Base-by-base conservation (phyloP, 179 eudicot species). In the Pouteria campechiana region DNA sequence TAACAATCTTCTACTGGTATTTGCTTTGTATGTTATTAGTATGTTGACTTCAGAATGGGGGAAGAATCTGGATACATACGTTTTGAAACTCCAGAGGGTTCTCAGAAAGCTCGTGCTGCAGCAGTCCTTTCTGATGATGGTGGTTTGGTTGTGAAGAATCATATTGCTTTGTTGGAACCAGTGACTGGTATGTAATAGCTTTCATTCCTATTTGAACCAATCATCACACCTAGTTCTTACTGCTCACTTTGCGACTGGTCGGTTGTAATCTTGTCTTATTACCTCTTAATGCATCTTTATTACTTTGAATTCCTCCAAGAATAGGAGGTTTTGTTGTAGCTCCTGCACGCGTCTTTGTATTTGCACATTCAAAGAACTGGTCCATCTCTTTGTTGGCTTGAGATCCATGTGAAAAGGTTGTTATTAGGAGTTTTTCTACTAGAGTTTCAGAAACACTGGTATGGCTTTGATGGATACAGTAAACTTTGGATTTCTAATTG, bases 41-140 rank as follows among this genome's bases (percentile, higher is more conserved):
- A 43, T 57, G 52, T 90, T 42, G 98, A 90, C 63, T 90, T 86
- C 67, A 58, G 52, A 38, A 77, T 79, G 35, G 98, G 98, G 49
- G 75, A 50, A 34, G 73, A 61, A 0, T 73, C 94, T 12, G 98
- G 98, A 35, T 87, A 65, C 55, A 60, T 90, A n/a, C 67, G 98
- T 46, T 90, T 86, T 63, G 96, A 87, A 65, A 85, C 76, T 48
- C 70, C 84, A 37, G 77, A 53, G 28, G 80, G 67, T 17, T 66
- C 85, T 44, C 86, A 82, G 63, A 86, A 90, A 64, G 92, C 94
- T 41, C 83, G 98, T 46, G 93, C 98, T 52, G 88, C 87, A 60
- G 96, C 88, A 9, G 96, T 73, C 23, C 72, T 90, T 46, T 47
- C 81, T 7, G 94, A 79, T 34, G 88, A 76, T 44, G 96, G 88